Evolutionary conservation across 2,329 filamentous ascomycete genomes (phyloP).

Genomic region (Diaporthe velutina): DNA sequence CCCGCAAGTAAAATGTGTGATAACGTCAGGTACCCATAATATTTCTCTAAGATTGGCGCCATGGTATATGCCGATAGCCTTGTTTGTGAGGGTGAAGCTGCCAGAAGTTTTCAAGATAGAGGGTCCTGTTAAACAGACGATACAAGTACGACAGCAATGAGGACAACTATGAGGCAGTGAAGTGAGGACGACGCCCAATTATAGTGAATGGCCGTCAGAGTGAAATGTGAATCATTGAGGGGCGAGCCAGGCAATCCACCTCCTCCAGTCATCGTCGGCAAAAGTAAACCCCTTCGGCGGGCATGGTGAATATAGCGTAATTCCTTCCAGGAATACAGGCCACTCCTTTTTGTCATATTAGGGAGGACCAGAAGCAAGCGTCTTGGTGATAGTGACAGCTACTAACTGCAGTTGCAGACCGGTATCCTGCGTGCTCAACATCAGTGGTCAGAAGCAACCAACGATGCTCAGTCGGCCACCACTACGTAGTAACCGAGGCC

Average conservation of each 20-base stretch:
- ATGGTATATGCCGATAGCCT: neutral
- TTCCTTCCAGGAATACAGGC: neutral
- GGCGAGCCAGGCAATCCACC: neutral
- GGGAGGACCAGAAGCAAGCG: constrained; percentile 2
- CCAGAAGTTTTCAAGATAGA: neutral
- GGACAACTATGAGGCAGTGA: neutral
- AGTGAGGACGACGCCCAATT: neutral
- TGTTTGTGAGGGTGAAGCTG: neutral
- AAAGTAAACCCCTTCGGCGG: neutral
- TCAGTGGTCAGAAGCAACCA: neutral
- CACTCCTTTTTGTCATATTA: neutral
- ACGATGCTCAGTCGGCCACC: neutral
- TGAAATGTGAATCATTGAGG: neutral
- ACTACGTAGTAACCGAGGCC: neutral
- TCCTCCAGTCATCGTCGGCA: neutral
- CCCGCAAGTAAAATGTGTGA: neutral
- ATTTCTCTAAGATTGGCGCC: constrained; percentile 23
- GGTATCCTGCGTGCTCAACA: neutral
- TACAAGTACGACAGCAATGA: neutral
- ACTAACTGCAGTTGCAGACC: neutral
- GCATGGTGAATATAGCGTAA: neutral
- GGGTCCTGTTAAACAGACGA: neutral
- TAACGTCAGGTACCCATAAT: constrained; percentile 8
- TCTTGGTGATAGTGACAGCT: neutral
- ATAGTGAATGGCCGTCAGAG: neutral